Evolutionary conservation across 345 rosid genomes (phyloP), one percentile per base, ranked within the genome.

Genomic region (Linum usitatissimum): DNA sequence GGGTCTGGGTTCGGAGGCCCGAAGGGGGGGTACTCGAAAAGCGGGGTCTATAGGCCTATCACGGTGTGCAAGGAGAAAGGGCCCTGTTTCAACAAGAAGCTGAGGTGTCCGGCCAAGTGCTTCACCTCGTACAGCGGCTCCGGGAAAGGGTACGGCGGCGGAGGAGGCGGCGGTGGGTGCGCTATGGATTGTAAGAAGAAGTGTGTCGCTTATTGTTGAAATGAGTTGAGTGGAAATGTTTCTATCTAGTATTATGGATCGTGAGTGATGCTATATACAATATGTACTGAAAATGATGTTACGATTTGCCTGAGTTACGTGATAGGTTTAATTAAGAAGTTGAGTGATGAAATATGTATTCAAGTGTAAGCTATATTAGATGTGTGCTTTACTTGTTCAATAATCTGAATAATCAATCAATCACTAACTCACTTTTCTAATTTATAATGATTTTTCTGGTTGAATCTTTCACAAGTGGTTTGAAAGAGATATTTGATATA

Each of bases 131-230:
- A 74, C 64, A 90, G 91, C 79, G 76, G 83, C 18, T 84, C 99
- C 3, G 99, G 99, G 72, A 87, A 87, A 76, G 94, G 96, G 4
- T 93, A 81, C 45, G 99, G 99, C 13, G 79, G 68, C 15, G 99
- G 99, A 0, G 99, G 99, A 3, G 99, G 99, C 0, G 94, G 99
- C 0, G 99, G 99, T 1, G 90, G 99, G 1, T 93, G 99, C 77
- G 90, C 90, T 48, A 75, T 87, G 77, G 99, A 93, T 54, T 93
- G 99, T 66, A 86, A 92, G 91, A 87, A 89, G 76, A 88, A 86
- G 73, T 93, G 99, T 57, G 31, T 82, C 53, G 99, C 99, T 70
- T 93, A 81, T 30, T 93, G 99, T 70, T 93, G 61, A 57, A 53
- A 19, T 9, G 9, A 42, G 9, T 31, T 6, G 12, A 42, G 10